These are phyloP conservation scores for Aureobasidium sp. DNA, from an alignment of 2,329 filamentous ascomycete species.

Conservation along the genomic window DNA sequence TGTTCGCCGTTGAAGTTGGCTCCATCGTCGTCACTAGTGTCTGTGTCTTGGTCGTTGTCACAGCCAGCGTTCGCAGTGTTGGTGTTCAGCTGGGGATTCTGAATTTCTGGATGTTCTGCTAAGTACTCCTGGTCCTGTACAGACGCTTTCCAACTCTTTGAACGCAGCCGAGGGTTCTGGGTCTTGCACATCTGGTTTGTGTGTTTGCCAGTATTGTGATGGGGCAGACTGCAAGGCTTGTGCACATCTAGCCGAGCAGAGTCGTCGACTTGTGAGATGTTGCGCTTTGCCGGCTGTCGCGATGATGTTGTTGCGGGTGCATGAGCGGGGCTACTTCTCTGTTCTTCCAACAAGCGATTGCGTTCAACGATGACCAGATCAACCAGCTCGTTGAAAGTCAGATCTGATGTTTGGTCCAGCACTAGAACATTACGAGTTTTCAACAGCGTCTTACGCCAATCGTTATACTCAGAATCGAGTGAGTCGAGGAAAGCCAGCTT, in stretches of 20 bases:
- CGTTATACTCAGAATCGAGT: no score
- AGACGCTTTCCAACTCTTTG: not conserved
- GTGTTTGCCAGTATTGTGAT: not conserved
- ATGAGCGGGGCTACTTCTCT: no score
- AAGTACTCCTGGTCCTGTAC: no score
- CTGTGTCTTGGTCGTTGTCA: no score
- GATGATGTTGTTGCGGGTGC: no score
- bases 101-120: not conserved
- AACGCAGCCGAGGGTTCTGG: not conserved
- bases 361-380: not conserved
- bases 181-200: not conserved
- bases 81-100: no score
- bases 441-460: not conserved
- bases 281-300: no score
- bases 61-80: no score
- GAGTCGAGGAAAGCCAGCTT: no score
- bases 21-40: no score
- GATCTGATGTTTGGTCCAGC: not conserved
- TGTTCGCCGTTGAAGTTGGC: no score
- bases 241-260: not conserved
- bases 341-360: not conserved
- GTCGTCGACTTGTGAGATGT: not conserved
- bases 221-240: not conserved
- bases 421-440: not conserved
- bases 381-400: not conserved